Base-by-base conservation (phyloP, 2,329 filamentous ascomycete species). In the Fusarium musae region DNA sequence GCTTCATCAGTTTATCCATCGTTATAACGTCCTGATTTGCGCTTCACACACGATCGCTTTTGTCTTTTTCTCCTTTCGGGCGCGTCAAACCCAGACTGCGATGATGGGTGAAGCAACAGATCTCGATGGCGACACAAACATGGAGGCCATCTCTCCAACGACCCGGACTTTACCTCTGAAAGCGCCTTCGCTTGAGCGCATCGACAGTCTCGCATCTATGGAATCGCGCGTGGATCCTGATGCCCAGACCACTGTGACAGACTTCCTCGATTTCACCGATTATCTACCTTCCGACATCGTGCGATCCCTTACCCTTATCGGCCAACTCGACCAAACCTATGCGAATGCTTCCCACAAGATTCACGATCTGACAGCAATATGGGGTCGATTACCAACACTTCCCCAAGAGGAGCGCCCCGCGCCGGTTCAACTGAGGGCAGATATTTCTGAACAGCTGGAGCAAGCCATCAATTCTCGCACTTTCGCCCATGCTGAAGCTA, bases 241-340 rank as follows among this genome's bases (percentile, higher is more conserved):
- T 83, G 89, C 89, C 32, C 90, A 92, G 76, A 90, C 91, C 11
- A 92, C 90, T n/a, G 87, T 92, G 23, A 91, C 89, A 67, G 90
- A 92, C 80, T 92, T 92, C 78, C 87, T 92, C 79, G 90, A 92
- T 79, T 91, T 90, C 73, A 92, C 90, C 75, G 91, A 93, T 80
- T 91, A 92, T 80, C 86, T 93, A 2, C 90, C 91, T 16, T 89
- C 90, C 57, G 91, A 93, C 78, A 87, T 93, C 76, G 84, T 87
- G 70, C 89, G 91, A 64, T 92, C 91, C 30, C 83, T 93, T 49
- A 91, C 89, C 8, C 84, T 92, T 42, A 90, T 93, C 69, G 87
- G 88, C 59, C 87, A 91, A 72, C 89, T 93, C 59, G 90, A 92
- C 79, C 79, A 87, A 71, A 84, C 81, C 21, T 91, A 92, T 75